Percentiles rank a stretch among this genome's conserved stretches.
phyloP scores from a whole-genome alignment of 306 rosid genomes.

The Cercis canadensis region DNA sequence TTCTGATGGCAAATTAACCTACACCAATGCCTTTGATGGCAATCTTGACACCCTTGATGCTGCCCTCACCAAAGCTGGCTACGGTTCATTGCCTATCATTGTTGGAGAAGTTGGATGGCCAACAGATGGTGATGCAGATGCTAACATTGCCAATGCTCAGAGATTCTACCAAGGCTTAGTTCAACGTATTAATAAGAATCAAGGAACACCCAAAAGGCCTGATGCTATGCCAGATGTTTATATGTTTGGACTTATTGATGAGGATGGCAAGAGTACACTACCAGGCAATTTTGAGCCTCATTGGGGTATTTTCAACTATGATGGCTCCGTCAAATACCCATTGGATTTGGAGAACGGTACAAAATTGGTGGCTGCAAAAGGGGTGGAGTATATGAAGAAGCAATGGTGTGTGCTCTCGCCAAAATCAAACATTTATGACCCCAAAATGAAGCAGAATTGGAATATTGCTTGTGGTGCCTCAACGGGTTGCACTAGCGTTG shows the following conservation, averaged over 20 bases:
- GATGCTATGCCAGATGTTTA: conserved; percentile 48
- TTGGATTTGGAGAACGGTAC: conserved; percentile 41
- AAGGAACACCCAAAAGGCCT: conserved; percentile 66
- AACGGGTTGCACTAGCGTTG: conserved; percentile 63
- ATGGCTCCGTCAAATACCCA: conserved; percentile 58
- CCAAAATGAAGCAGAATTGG: conserved; percentile 43
- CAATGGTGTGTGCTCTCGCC: conserved; percentile 70
- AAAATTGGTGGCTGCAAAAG: conserved; percentile 52
- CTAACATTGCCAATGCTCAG: conserved; percentile 44
- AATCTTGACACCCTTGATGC: conserved; percentile 65
- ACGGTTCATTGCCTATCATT: conserved; percentile 51
- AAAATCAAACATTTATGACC: conserved; percentile 46
- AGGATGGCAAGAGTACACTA: conserved; percentile 59
- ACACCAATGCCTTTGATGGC: conserved; percentile 68
- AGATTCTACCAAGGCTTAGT: conserved; percentile 69
- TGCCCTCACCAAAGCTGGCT: conserved; percentile 60
- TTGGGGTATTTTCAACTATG: conserved; percentile 72
- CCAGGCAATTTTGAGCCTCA: conserved; percentile 77
- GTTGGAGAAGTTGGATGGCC: conserved; percentile 85
- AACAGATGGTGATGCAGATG: conserved; percentile 56
- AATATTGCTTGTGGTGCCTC: conserved; percentile 54
- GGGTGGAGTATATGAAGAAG: conserved; percentile 52
- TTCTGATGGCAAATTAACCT: conserved; percentile 56
- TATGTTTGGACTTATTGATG: conserved; percentile 60
- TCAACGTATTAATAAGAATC: conserved; percentile 31